Evolutionary conservation across 139 green algal species (phyloP).

Genomic region (Coelastrella sp.): DNA sequence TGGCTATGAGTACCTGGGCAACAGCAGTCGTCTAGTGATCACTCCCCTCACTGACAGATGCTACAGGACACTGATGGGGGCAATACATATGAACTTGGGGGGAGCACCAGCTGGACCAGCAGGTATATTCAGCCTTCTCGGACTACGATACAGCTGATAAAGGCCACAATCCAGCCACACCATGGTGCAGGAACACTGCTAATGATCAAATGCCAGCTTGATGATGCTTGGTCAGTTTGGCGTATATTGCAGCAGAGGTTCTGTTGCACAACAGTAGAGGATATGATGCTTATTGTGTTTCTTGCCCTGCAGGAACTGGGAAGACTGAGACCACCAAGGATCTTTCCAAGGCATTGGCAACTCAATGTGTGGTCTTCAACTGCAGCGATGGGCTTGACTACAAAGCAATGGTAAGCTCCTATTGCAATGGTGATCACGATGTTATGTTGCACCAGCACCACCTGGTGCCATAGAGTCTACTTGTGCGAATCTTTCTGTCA

Average conservation of each 20-base stretch:
- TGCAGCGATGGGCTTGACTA: conserved; percentile 83
- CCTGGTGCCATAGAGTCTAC: no score
- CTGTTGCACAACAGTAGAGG: no score
- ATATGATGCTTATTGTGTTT: not conserved
- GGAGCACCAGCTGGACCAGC: conserved; percentile 74
- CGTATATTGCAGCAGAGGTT: not conserved
- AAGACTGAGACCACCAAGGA: conserved; percentile 91
- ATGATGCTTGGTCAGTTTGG: no score
- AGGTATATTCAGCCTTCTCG: no score
- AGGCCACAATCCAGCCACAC: not conserved
- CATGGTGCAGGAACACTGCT: not conserved
- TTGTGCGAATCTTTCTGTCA: no score
- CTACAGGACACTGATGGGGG: conserved; percentile 82
- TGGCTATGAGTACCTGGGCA: conserved; percentile 89
- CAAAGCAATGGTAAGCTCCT: conserved; percentile 63
- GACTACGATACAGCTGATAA: no score
- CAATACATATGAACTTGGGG: conserved; percentile 83
- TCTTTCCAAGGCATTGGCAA: conserved; percentile 82
- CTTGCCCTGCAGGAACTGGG: conserved; percentile 70
- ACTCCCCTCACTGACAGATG: conserved; percentile 84
- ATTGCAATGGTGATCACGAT: no score
- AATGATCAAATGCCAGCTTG: not conserved
- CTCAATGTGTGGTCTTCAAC: conserved; percentile 90
- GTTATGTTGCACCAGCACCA: no score
- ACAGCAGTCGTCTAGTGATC: conserved; percentile 75